A percentile compares a stretch with the other conserved stretches of the same genome.
These are phyloP conservation scores for Saturnispora saitoi DNA, from an alignment of 805 yeast species.

Conservation along the genomic window DNA sequence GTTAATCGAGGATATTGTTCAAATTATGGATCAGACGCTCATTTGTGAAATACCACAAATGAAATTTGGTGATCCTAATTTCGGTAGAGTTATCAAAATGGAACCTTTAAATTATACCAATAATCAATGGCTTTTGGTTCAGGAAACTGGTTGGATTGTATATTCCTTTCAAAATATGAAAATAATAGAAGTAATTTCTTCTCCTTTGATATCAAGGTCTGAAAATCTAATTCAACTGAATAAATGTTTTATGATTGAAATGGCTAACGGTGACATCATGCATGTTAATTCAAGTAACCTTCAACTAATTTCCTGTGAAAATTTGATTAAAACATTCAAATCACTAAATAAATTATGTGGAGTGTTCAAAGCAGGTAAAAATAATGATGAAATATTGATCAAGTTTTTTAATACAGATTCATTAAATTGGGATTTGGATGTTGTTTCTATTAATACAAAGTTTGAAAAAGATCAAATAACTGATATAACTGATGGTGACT, in stretches of 20 bases:
- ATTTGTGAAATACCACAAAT: neutral
- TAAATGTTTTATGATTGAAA: conserved; percentile 15
- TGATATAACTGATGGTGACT: conserved; percentile 1
- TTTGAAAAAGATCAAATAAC: neutral
- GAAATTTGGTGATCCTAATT: conserved; percentile 13
- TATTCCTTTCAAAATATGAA: conserved; percentile 14
- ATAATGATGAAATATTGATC: neutral
- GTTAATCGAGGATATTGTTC: conserved; percentile 1
- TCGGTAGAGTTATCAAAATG: conserved; percentile 19
- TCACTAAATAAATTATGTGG: conserved; percentile 1
- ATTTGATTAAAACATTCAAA: conserved; percentile 9
- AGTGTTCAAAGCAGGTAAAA: neutral
- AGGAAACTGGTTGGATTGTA: conserved; percentile 26
- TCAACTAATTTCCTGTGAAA: conserved; percentile 4
- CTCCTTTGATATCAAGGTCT: conserved; percentile 19
- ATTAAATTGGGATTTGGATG: neutral
- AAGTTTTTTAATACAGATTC: neutral
- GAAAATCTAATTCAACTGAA: conserved; percentile 13
- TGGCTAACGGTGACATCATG: conserved; percentile 19
- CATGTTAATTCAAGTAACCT: conserved; percentile 8
- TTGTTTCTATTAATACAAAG: neutral
- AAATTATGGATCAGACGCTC: conserved; percentile 2
- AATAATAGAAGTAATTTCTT: conserved; percentile 16
- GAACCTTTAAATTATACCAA: conserved; percentile 2
- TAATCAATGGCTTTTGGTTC: conserved; percentile 19